Base-by-base conservation (phyloP, 2,329 filamentous ascomycete species). In the Colletotrichum sp. region DNA sequence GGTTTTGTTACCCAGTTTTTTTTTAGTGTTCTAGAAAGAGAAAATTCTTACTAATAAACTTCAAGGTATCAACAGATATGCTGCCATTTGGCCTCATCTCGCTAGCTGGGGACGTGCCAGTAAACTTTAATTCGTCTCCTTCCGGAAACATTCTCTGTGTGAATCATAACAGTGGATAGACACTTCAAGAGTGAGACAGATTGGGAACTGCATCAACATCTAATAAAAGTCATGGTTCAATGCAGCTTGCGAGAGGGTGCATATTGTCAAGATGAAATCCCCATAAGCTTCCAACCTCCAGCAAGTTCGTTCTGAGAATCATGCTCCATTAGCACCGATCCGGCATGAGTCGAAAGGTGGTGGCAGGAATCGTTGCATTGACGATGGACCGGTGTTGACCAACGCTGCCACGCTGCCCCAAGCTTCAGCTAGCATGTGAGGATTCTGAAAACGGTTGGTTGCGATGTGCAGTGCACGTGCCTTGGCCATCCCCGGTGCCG, bases 381-480 rank as follows among this genome's bases (percentile, higher is more conserved):
- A 67, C 68, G 55, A 18, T 26, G 16, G 32, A 34, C 26, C 57
- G 24, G 16, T n/a, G 52, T 14, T 52, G 28, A 28, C n/a, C 28
- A n/a, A 26, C 55, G 59, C 43, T 43, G 28, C 43, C n/a, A 26
- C 63, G 36, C n/a, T 64, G 43, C 30, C 39, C 34, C 48, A 69
- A 73, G 43, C 61, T 52, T 39, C 28, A 71, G 30, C 71, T 68
- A 36, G 28, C 70, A 75, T 75, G 73, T 75, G 73, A 75, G 73
- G 61, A 75, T 75, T 60, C 73, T 75, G 73, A 64, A 73, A 75
- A 68, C 63, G 70, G 63, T 57, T 16, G 69, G 70, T 68, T 48
- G 43, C 57, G 69, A 73, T 73, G 48, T n/a, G 32, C 26, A 30
- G 59, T 34, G 73, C 73, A 75, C 73, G 73, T 73, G 73, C 73